phyloP scores from a whole-genome alignment of 2,329 filamentous ascomycete genomes.

The Nemania diffusa region DNA sequence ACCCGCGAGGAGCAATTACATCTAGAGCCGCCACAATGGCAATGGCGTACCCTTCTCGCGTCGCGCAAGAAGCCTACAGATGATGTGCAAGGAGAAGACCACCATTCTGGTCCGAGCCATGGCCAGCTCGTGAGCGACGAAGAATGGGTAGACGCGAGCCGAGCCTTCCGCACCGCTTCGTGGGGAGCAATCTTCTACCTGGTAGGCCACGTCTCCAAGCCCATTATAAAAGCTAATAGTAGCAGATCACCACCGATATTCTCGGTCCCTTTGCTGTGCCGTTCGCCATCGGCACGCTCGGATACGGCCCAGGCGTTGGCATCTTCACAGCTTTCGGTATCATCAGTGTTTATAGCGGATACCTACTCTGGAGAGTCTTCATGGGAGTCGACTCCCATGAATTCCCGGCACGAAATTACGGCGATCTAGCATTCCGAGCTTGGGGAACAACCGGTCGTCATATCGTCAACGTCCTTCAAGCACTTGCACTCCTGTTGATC shows the following conservation, averaged over 20 bases:
- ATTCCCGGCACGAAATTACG: constrained; percentile 59
- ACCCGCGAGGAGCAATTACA: constrained; percentile 29
- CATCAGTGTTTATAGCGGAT: constrained; percentile 56
- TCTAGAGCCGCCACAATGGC: constrained; percentile 24
- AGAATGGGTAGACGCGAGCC: constrained; percentile 60
- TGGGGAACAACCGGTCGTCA: constrained; percentile 58
- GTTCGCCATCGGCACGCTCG: constrained; percentile 42
- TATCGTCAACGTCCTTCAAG: constrained; percentile 60
- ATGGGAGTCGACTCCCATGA: constrained; percentile 59
- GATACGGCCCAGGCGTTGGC: constrained; percentile 57
- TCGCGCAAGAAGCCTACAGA: constrained; percentile 20
- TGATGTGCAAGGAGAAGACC: neutral
- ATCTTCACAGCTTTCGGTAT: constrained; percentile 58
- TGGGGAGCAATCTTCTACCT: constrained; percentile 60
- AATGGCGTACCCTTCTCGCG: constrained; percentile 26
- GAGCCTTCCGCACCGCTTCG: constrained; percentile 58
- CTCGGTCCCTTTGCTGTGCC: constrained; percentile 56
- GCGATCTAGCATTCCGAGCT: constrained; percentile 60
- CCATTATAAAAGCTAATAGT: constrained; percentile 12
- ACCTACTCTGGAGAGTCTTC: constrained; percentile 58
- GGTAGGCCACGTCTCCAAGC: neutral
- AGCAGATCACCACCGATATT: constrained; percentile 58
- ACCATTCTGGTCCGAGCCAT: neutral
- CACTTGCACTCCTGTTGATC: constrained; percentile 45
- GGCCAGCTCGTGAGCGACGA: constrained; percentile 48